Evolutionary conservation across 1,284 basidiomycete genomes (phyloP), one percentile per base, ranked within the genome.

Genomic region (Athelia sp.): DNA sequence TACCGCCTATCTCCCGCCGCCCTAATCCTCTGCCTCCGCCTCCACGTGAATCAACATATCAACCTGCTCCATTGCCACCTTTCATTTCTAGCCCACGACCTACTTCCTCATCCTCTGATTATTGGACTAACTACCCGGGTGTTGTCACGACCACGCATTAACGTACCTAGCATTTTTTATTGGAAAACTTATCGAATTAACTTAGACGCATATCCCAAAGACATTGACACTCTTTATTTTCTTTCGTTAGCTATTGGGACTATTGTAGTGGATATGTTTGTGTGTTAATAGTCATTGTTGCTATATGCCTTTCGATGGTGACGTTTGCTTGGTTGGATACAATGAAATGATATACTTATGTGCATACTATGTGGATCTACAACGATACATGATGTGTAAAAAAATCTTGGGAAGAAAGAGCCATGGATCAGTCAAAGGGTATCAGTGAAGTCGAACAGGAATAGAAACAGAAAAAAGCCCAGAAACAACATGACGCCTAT

Each of bases 21-120:
- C 49, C 62, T 43, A 89, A 88, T 58, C 87, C 86, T 11, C 71
- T 89, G 40, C 87, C 87, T 9, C 72, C 76, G 47, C 85, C 86
- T 6, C 86, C 87, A 38, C 79, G 84, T 47, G 74, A 83, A 65
- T 83, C 83, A 18, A 56, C 69, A 38, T 86, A 83, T 62, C 71
- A 77, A 54, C 76, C 81, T 21, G 61, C 70, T 18, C 75, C 71
- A 10, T 63, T 83, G 36, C 68, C n/a, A n/a, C n/a, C 67, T 21
- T 61, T 65, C 24, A 38, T 62, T 40, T 44, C 21, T 18, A 44
- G 43, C 22, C 19, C 14, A 22, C 36, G 69, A 69, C 54, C 62
- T 64, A 49, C 66, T 59, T 55, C 26, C 26, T 40, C 36, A 21
- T 70, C 72, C 46, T 65, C 73, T 51, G 76, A 81, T 57, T 78